Percentiles rank a stretch among this genome's conserved stretches.
Conservation (phyloP, 1,284 basidiomycete species). For the Omphalotus olearius region DNA sequence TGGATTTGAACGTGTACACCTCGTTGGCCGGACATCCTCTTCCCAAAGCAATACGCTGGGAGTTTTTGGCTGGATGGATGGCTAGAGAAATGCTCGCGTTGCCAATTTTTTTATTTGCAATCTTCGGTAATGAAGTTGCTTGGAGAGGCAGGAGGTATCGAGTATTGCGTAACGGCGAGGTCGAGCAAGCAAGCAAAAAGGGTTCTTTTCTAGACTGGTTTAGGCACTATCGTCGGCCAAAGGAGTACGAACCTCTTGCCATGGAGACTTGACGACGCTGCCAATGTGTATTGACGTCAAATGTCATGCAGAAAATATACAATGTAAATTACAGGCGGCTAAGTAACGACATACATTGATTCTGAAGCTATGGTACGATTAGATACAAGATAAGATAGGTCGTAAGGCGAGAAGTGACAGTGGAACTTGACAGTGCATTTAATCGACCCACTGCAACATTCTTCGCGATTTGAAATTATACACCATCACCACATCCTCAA, state of each 20-base stretch:
- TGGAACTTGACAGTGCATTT: background rate
- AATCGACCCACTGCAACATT: conserved; percentile 2
- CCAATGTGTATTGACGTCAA: too few relatives aligned
- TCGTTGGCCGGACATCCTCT: conserved; percentile 70
- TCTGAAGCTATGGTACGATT: background rate
- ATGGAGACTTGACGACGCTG: conserved; percentile 19
- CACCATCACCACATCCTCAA: conserved; percentile 53
- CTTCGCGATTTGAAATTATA: conserved; percentile 33
- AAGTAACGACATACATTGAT: background rate
- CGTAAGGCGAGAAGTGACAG: conserved; percentile 5
- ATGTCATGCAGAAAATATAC: background rate
- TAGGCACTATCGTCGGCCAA: conserved; percentile 13
- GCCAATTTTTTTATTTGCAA: conserved; percentile 81
- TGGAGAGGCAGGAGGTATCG: conserved; percentile 79
- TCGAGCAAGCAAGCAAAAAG: conserved; percentile 23
- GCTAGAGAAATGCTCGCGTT: conserved; percentile 76
- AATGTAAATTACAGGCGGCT: background rate
- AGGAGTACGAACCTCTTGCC: conserved; percentile 26
- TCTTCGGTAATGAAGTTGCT: conserved; percentile 73
- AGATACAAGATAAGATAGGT: background rate
- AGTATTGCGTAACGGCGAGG: conserved; percentile 64
- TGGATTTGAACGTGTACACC: conserved; percentile 73
- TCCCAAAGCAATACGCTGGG: conserved; percentile 41
- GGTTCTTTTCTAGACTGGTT: conserved; percentile 18
- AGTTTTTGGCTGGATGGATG: conserved; percentile 76